Percentiles rank a stretch among this genome's conserved stretches.
These are phyloP conservation scores for Annulohypoxylon bovei DNA, from an alignment of 495 filamentous ascomycete genomes.

Conservation along the genomic window DNA sequence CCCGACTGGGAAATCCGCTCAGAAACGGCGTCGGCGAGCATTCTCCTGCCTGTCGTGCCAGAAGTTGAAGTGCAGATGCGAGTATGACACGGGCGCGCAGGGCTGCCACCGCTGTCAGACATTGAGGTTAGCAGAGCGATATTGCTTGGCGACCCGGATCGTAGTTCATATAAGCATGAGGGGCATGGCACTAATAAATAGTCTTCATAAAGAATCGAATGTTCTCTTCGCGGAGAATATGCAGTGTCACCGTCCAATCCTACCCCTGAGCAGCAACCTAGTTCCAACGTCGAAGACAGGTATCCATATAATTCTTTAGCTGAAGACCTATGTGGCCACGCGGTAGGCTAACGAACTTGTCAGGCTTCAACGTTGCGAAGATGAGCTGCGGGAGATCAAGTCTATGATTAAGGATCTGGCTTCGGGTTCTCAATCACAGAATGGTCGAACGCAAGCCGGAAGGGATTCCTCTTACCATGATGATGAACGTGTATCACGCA, in stretches of 20 bases:
- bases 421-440: background rate
- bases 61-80: slow-evolving; percentile 46
- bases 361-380: slow-evolving; percentile 42
- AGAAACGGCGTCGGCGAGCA: slow-evolving; percentile 41
- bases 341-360: slow-evolving; percentile 1
- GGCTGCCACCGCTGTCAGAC: slow-evolving; percentile 47
- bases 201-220: slow-evolving; percentile 37
- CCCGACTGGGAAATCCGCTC: slow-evolving; percentile 4
- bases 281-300: slow-evolving; percentile 41
- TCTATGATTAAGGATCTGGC: slow-evolving; percentile 37
- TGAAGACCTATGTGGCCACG: background rate
- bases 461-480: background rate
- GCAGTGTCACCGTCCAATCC: slow-evolving; percentile 5
- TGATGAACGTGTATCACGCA: slow-evolving; percentile 4
- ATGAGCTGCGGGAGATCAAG: slow-evolving; percentile 42
- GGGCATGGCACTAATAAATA: slow-evolving; percentile 11
- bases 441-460: background rate
- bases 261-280: slow-evolving; percentile 3
- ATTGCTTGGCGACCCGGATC: background rate
- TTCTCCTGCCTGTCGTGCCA: slow-evolving; percentile 47
- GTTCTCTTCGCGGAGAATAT: slow-evolving; percentile 42
- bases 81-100: slow-evolving; percentile 41
- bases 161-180: background rate
- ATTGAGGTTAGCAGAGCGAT: slow-evolving; percentile 33
- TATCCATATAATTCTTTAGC: slow-evolving; percentile 13